phyloP scores from a whole-genome alignment of 2,329 filamentous ascomycete species.

The Alternaria gansuensis region DNA sequence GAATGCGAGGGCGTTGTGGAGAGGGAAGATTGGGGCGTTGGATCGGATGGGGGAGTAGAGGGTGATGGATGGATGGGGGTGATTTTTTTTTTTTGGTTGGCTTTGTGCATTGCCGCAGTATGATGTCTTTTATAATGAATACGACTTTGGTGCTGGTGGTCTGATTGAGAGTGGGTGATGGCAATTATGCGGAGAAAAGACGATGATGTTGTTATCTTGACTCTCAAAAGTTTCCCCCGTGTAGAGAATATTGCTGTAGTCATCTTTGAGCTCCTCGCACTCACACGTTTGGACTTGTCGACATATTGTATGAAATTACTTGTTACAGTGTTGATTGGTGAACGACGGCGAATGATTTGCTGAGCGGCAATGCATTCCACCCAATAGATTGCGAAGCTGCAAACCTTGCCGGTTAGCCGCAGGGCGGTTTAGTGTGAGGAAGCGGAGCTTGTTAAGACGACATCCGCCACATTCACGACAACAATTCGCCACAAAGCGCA shows the following conservation, averaged over 20 bases:
- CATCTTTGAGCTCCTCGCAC: neutral
- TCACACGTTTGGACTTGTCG: neutral
- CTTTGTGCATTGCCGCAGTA: neutral
- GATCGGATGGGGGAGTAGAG: neutral
- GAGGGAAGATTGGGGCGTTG: slow-evolving; percentile 30
- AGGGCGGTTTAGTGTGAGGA: slow-evolving; percentile 20
- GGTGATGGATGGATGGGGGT: neutral
- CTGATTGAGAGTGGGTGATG: neutral
- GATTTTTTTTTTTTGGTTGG: neutral
- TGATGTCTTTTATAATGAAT: no score
- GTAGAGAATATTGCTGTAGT: no score
- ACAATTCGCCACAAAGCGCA: slow-evolving; percentile 6
- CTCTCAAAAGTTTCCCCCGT: no score
- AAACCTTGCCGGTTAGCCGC: slow-evolving; percentile 32
- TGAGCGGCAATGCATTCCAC: neutral
- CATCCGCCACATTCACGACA: slow-evolving; percentile 24
- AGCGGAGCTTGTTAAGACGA: slow-evolving; percentile 14
- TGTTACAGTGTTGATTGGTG: neutral
- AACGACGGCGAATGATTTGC: neutral
- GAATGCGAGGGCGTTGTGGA: slow-evolving; percentile 43
- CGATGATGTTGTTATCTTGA: neutral
- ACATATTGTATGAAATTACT: neutral
- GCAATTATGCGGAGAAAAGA: neutral
- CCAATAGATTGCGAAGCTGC: slow-evolving; percentile 10
- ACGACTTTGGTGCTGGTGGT: neutral